Evolutionary conservation across 331 rosid species (phyloP), one percentile per base, ranked within the genome.

Genomic region (Rhamnella rubrinervis): DNA sequence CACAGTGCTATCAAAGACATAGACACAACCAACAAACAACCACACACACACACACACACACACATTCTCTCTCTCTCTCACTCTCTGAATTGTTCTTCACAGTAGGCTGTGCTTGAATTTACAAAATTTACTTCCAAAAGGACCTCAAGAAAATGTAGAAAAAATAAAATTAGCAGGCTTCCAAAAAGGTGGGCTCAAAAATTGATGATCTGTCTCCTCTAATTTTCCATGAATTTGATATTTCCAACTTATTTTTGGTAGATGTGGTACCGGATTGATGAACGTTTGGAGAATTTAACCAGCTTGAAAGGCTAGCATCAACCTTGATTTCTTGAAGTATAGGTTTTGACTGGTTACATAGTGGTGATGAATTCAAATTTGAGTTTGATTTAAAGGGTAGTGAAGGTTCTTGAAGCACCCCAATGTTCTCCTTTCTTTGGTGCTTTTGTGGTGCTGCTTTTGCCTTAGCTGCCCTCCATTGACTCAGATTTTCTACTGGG

Each of bases 381-480:
- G 82, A 65, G 71, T 76, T 79, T 8, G 75, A 62, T 53, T 73
- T 55, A 44, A 7, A 25, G 37, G 61, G 39, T 44, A 13, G 14
- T 28, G 8, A 20, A 61, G 74, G 57, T 37, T 51, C 63, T 58
- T 65, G 68, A 61, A 63, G 66, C 23, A 76, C 71, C 67, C 81
- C 76, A 23, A 67, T 73, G 73, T 80, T 84, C 81, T 90, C 95
- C 89, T 84, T 79, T 73, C 82, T 84, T 78, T 80, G 87, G 56
- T 82, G 73, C 73, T 82, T 85, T 38, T 77, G 52, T 70, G 90
- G 65, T 72, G 81, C 61, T 77, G 82, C 77, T 85, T 84, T 83
- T 63, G 89, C 89, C 74, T 95, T 95, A 61, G 88, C 93, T 71
- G 88, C 86, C 77, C 89, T 91, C 99, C 98, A 93, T 67, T 95